Percentiles rank a stretch among this genome's conserved stretches.
phyloP scores from a whole-genome alignment of 1,284 basidiomycete genomes.

The Ceratobasidium papillatum region DNA sequence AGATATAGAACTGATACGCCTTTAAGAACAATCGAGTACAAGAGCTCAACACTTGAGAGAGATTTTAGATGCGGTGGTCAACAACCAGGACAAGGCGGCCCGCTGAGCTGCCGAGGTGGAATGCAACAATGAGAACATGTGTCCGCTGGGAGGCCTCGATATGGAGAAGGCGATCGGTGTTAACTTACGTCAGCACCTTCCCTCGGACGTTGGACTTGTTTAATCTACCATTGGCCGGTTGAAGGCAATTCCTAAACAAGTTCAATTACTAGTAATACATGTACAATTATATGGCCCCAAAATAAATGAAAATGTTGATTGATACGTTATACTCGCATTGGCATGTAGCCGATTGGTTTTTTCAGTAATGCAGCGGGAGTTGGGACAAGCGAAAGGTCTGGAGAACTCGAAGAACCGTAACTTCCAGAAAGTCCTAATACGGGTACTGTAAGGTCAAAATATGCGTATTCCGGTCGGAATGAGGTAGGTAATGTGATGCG shows the following conservation, averaged over 20 bases:
- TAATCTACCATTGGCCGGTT: conserved; percentile 16
- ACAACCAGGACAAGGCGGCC: not conserved
- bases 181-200: not conserved
- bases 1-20: not conserved
- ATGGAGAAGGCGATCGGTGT: conserved; percentile 20
- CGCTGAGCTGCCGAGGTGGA: not conserved
- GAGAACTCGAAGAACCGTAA: not conserved
- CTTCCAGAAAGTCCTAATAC: not conserved
- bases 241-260: not conserved
- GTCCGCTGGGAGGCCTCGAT: conserved; percentile 23
- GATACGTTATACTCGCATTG: conserved; percentile 28
- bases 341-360: conserved; percentile 31
- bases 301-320: not conserved
- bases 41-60: not conserved
- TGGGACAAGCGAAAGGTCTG: conserved; percentile 28
- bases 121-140: not conserved
- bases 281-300: not conserved
- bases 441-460: conserved; percentile 17
- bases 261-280: conserved; percentile 10
- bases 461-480: conserved; percentile 10
- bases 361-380: conserved; percentile 29
- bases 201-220: not conserved
- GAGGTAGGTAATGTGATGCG: conserved; percentile 20
- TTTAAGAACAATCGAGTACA: not conserved
- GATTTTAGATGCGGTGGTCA: not conserved